Evolutionary conservation across 768 basidiomycete species (phyloP), one percentile per base, ranked within the genome.

Genomic region (Leucocoprinus birnbaumii): DNA sequence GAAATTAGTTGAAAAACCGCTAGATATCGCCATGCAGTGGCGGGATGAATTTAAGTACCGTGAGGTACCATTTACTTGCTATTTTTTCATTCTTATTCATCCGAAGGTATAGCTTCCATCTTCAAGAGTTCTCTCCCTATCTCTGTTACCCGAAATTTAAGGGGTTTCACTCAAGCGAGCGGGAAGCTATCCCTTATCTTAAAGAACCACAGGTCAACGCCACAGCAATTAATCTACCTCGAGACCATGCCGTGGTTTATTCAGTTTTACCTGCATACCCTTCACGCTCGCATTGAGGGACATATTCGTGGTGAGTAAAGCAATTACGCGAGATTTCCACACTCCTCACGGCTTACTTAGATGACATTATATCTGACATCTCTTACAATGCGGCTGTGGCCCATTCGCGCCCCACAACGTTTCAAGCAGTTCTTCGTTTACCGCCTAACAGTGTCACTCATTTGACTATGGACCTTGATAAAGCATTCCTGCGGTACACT

Each of bases 171-270:
- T 51, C 94, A 95, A 66, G 86, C 85, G 9, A 80, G 78, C 43
- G 94, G 93, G 3, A 76, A 80, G 14, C 83, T 99, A 18, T 79
- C 79, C 42, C 68, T 95, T 11, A 73, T 77, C 21, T 67, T 98
- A 49, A 75, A 65, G 5, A 97, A 96, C 63, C 76, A 82, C 57
- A 72, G 72, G 37, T 59, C 71, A 18, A 64, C 69, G 4, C 59
- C 74, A 1, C 60, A 83, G 19, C 67, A 73, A 18, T 76, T 86
- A 0, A 67, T 86, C 8, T 97, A 95, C 68, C 79, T 94, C 42
- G 97, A 98, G 70, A 89, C 89, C 1, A 86, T 95, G 80, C 97
- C 96, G 3, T 96, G 94, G 85, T 85, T 94, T 63, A 76, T 98
- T 35, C 88, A 92, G 55, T 86, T 91, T 46, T 94, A 89, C 73